These are phyloP conservation scores for Neocatenulostroma microsporum DNA, from an alignment of 2,329 filamentous ascomycete species.

Conservation along the genomic window DNA sequence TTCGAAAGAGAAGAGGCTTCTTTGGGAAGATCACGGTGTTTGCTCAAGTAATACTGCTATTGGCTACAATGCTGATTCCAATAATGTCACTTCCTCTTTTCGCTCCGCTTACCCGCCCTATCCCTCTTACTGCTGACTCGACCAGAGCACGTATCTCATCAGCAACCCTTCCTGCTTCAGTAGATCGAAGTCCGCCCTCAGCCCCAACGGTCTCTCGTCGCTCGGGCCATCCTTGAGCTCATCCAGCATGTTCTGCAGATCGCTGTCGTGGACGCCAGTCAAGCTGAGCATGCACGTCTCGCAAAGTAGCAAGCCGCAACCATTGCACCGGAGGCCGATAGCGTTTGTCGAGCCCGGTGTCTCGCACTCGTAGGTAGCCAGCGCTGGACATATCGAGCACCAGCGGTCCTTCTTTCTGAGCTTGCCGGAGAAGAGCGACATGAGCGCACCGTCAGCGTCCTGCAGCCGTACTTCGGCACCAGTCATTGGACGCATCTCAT, in stretches of 20 bases:
- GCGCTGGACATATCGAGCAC: conserved; percentile 36
- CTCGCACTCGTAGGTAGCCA: conserved; percentile 33
- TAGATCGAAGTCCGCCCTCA: conserved; percentile 30
- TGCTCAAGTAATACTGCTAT: no score
- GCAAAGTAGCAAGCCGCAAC: conserved; percentile 30
- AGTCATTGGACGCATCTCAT: conserved; percentile 25
- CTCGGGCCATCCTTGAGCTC: conserved; percentile 11
- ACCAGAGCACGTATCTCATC: conserved; percentile 14
- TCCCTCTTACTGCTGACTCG: no score
- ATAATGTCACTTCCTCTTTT: no score
- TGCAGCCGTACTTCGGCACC: conserved; percentile 10
- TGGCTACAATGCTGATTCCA: no score
- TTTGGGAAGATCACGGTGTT: no score
- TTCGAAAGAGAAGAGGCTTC: no score
- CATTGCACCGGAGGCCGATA: conserved; percentile 2
- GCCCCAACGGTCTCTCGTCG: conserved; percentile 15
- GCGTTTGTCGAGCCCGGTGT: conserved; percentile 6
- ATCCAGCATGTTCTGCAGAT: conserved; percentile 20
- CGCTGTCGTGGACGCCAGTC: conserved; percentile 13
- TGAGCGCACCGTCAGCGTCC: conserved; percentile 24
- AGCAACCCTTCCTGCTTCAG: conserved; percentile 27
- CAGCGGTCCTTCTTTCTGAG: conserved; percentile 21
- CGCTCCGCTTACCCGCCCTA: no score
- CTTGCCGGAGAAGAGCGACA: conserved; percentile 12
- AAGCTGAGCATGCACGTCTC: conserved; percentile 21